Evolutionary conservation across 2,329 filamentous ascomycete species (phyloP).

Genomic region (Trichophaea hybrida): DNA sequence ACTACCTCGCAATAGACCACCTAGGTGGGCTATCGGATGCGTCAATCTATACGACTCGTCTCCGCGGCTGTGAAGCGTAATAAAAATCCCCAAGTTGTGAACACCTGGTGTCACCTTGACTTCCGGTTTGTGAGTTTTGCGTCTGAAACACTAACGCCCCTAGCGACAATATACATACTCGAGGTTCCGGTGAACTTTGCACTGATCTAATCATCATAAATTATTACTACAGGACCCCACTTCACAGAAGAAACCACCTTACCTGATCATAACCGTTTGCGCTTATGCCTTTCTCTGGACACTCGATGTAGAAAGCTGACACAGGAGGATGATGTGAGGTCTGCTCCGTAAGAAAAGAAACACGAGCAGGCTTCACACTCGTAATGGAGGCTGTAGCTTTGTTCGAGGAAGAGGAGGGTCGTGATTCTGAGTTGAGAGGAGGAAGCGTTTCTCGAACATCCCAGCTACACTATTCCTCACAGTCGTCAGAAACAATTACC

Average conservation of each 20-base stretch:
- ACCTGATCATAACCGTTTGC: conserved; percentile 80
- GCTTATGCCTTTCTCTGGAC: conserved; percentile 74
- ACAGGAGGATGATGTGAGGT: conserved; percentile 96
- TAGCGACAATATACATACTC: conserved; percentile 16
- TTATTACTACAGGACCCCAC: neutral
- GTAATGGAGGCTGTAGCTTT: conserved; percentile 29
- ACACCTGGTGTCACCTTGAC: conserved; percentile 82
- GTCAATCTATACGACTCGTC: conserved; percentile 90
- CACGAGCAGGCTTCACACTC: conserved; percentile 44
- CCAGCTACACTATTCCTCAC: conserved; percentile 67
- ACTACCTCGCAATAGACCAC: conserved; percentile 59
- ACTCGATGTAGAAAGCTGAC: conserved; percentile 87
- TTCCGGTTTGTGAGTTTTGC: conserved; percentile 5
- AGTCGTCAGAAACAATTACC: neutral
- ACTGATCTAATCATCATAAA: conserved; percentile 43
- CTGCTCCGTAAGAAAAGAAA: conserved; percentile 94
- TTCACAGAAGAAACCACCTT: neutral
- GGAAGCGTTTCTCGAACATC: conserved; percentile 70
- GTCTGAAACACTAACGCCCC: no score
- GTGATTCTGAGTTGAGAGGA: conserved; percentile 41
- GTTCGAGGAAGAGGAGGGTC: conserved; percentile 32
- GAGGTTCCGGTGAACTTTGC: conserved; percentile 97
- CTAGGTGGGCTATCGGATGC: conserved; percentile 84
- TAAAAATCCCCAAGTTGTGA: conserved; percentile 92
- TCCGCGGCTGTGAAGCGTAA: conserved; percentile 63